phyloP scores from a whole-genome alignment of 495 filamentous ascomycete species.

The Aspergillus ostianus region DNA sequence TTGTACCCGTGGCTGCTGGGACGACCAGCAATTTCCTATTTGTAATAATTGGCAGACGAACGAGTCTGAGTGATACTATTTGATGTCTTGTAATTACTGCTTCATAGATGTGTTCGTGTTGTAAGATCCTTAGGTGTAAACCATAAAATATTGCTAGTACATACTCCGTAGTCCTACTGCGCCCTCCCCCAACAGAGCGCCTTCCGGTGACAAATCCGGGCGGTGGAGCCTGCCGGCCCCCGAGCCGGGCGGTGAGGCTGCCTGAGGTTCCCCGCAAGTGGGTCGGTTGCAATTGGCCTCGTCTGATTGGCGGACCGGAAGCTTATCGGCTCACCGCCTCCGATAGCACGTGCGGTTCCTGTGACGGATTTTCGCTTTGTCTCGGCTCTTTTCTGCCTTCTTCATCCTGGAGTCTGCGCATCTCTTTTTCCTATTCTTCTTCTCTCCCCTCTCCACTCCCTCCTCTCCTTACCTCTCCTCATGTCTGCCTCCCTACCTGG shows the following conservation, averaged over 20 bases:
- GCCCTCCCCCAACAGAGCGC: background rate
- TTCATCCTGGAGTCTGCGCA: background rate
- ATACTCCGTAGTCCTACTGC: too few relatives aligned
- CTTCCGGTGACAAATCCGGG: background rate
- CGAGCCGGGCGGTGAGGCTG: background rate
- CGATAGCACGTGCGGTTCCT: constrained; percentile 22
- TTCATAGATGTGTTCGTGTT: too few relatives aligned
- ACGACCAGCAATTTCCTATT: constrained; percentile 20
- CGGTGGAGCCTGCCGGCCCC: too few relatives aligned
- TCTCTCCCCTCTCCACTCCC: constrained; percentile 1
- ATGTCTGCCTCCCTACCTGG: constrained; percentile 95
- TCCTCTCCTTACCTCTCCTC: constrained; percentile 12
- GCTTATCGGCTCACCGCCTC: constrained; percentile 47
- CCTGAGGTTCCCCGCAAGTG: background rate
- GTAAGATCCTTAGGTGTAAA: too few relatives aligned
- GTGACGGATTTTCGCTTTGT: constrained; percentile 23
- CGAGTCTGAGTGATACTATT: constrained; percentile 30
- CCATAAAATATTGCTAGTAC: too few relatives aligned
- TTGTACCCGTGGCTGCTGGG: too few relatives aligned
- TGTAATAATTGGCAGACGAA: constrained; percentile 19
- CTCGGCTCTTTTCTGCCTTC: constrained; percentile 14
- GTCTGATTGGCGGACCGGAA: constrained; percentile 25
- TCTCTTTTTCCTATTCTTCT: constrained; percentile 8
- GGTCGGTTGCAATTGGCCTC: constrained; percentile 6
- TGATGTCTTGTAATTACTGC: too few relatives aligned